Conservation (phyloP, 2,329 filamentous ascomycete species). For the Sporothrix protearum region DNA sequence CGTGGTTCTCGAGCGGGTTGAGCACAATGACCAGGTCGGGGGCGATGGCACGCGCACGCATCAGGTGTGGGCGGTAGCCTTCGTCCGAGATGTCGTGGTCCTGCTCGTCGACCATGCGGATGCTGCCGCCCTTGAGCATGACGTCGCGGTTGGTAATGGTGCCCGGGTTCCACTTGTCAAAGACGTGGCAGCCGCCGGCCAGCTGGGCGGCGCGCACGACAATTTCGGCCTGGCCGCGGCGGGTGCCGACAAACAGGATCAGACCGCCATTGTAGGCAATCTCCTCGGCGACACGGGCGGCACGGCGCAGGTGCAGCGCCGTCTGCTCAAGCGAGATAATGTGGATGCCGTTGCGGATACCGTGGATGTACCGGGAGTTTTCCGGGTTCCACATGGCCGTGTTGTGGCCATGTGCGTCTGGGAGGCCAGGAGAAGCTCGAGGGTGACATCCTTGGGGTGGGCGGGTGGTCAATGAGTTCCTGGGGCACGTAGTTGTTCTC, state of each 20-base stretch:
- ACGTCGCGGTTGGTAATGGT: constrained; percentile 89
- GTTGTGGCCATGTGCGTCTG: constrained; percentile 85
- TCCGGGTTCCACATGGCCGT: constrained; percentile 91
- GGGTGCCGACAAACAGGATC: constrained; percentile 86
- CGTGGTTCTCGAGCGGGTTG: constrained; percentile 89
- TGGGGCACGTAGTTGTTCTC: constrained; percentile 61
- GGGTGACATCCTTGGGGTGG: constrained; percentile 72
- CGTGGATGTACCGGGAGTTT: constrained; percentile 92
- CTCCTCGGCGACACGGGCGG: constrained; percentile 86
- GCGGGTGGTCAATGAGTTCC: constrained; percentile 67
- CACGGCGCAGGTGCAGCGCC: constrained; percentile 83
- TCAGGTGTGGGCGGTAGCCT: constrained; percentile 64
- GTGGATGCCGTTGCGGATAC: constrained; percentile 81
- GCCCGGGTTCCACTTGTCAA: constrained; percentile 88
- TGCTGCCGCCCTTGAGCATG: constrained; percentile 67
- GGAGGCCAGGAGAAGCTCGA: constrained; percentile 84
- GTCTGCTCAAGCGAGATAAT: constrained; percentile 90
- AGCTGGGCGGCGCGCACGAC: constrained; percentile 78
- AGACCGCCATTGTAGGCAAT: constrained; percentile 78
- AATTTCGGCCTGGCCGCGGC: constrained; percentile 73
- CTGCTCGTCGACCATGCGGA: constrained; percentile 72
- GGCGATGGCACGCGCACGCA: constrained; percentile 62
- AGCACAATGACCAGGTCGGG: constrained; percentile 90
- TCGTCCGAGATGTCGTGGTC: constrained; percentile 55
- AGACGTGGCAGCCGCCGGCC: constrained; percentile 78